phyloP scores from a whole-genome alignment of 2,329 filamentous ascomycete species.

The Fusarium nurragi region DNA sequence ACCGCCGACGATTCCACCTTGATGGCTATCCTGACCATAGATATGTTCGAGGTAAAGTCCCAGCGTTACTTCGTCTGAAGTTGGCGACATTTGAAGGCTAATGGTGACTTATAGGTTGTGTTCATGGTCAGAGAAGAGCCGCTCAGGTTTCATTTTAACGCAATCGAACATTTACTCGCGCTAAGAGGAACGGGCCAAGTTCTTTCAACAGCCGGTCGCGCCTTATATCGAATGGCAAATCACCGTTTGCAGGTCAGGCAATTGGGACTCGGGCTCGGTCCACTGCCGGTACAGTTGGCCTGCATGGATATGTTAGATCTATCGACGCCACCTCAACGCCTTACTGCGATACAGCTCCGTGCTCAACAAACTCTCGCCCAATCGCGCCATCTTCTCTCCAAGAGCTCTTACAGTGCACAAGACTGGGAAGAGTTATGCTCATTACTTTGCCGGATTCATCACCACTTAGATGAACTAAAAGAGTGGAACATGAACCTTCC shows the following conservation, averaged over 20 bases:
- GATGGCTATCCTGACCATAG: background rate
- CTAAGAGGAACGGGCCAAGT: background rate
- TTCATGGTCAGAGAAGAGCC: background rate
- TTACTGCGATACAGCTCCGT: background rate
- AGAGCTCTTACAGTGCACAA: no score
- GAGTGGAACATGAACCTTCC: background rate
- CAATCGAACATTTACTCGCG: background rate
- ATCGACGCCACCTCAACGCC: background rate
- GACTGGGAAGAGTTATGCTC: background rate
- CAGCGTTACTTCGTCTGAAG: no score
- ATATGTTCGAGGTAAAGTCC: background rate
- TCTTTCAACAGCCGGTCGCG: background rate
- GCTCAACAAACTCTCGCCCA: background rate
- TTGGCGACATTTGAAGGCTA: rapidly evolving
- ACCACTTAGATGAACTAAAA: background rate
- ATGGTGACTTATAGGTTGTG: background rate
- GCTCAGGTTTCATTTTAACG: background rate
- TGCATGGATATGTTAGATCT: background rate
- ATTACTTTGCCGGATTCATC: background rate
- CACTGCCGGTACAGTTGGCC: background rate
- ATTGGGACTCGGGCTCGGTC: background rate
- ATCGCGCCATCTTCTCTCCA: background rate
- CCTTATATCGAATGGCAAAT: background rate
- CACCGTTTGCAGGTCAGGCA: background rate
- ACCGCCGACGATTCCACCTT: background rate